Conservation (phyloP, 2,329 filamentous ascomycete species). For the Pyrenochaeta sp. region DNA sequence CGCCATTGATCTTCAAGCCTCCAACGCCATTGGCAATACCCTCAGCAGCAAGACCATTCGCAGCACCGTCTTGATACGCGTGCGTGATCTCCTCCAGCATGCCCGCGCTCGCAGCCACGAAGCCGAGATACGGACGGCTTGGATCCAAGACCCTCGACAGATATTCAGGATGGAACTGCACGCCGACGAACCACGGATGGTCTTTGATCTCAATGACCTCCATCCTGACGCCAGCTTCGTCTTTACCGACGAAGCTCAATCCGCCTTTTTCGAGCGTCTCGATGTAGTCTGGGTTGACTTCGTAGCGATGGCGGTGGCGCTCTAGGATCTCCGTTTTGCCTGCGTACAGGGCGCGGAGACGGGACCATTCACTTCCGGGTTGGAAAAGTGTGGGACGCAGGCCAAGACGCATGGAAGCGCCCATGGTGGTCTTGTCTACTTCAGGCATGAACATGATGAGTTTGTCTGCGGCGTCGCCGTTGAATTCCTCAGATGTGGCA, state of each 20-base stretch:
- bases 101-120: constrained; percentile 80
- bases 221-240: constrained; percentile 80
- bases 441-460: constrained; percentile 95
- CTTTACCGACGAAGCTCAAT: constrained; percentile 79
- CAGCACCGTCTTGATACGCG: constrained; percentile 33
- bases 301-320: constrained; percentile 88
- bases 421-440: constrained; percentile 76
- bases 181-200: constrained; percentile 84
- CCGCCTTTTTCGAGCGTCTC: constrained; percentile 73
- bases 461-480: constrained; percentile 68
- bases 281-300: constrained; percentile 84
- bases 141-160: constrained; percentile 77
- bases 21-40: constrained; percentile 36
- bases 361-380: constrained; percentile 77
- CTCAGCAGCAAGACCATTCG: constrained; percentile 22
- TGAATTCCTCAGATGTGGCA: constrained; percentile 66
- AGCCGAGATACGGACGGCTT: constrained; percentile 80
- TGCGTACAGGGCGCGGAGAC: constrained; percentile 78
- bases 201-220: constrained; percentile 84
- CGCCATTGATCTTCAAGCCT: constrained; percentile 30
- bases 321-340: constrained; percentile 62
- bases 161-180: constrained; percentile 92
- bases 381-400: constrained; percentile 79
- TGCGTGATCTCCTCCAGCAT: constrained; percentile 63
- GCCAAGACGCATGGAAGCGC: constrained; percentile 88